Conservation (phyloP, 305 asterid species). For the Fraxinus paxiana region DNA sequence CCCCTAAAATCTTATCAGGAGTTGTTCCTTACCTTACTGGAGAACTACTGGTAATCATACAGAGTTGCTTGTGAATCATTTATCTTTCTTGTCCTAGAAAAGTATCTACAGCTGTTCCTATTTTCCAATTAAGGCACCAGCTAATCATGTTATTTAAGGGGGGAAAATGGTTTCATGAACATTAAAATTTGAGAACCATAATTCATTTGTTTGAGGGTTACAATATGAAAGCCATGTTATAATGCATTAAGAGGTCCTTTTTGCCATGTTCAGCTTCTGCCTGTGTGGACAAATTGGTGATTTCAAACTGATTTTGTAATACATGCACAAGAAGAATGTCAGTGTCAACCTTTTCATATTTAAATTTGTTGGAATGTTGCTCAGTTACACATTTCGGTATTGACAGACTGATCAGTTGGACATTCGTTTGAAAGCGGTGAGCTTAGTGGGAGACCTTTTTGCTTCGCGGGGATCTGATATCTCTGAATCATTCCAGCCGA, state of each 20-base stretch:
- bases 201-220: constrained; percentile 12
- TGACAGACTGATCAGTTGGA: constrained; percentile 83
- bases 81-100: constrained; percentile 2
- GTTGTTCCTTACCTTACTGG: constrained; percentile 90
- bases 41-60: constrained; percentile 78
- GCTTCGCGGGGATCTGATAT: constrained; percentile 62
- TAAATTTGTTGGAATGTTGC: constrained; percentile 22
- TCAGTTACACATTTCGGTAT: constrained; percentile 31
- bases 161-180: constrained; percentile 8
- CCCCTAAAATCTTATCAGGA: constrained; percentile 82
- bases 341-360: constrained; percentile 6
- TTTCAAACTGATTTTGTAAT: background rate
- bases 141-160: constrained; percentile 14
- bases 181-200: constrained; percentile 6
- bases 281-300: constrained; percentile 15
- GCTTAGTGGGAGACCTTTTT: constrained; percentile 81
- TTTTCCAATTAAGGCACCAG: constrained; percentile 5
- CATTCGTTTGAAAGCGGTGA: constrained; percentile 77
- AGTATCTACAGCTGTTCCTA: background rate
- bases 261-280: background rate
- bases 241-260: constrained; percentile 18
- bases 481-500: constrained; percentile 73
- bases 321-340: background rate
- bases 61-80: constrained; percentile 19
- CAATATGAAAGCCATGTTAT: constrained; percentile 10